Base-by-base conservation (phyloP, 2,329 filamentous ascomycete species). In the Rhytidhysteron rufulum region DNA sequence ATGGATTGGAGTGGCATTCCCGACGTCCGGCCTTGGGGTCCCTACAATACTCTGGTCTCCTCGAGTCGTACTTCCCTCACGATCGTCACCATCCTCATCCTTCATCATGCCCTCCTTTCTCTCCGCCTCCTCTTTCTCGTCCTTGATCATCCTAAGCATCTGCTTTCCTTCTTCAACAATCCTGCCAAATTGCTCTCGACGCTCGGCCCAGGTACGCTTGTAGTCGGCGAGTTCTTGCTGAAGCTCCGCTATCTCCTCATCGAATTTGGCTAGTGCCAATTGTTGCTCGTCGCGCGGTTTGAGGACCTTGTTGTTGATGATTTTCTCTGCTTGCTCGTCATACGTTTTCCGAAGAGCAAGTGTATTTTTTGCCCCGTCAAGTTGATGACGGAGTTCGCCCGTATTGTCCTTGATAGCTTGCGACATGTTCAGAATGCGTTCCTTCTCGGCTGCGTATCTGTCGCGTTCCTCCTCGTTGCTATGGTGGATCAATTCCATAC, bases 91-190 rank as follows among this genome's bases (percentile, higher is more conserved):
- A 24, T 55, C 58, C 9, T 51, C 54, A 9, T 52, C 59, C 34
- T 67, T 67, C 45, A 68, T 69, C 65, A 68, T 69, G 19, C 88
- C 88, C 64, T 94, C 88, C 40, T 88, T 79, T 31, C 88, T 75
- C 67, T 95, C 89, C 0, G 93, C 87, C 67, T 95, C 89, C 63
- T 95, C 90, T 69, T 95, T 95, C 73, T 96, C 91, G 57, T 95
- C 90, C 45, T 89, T 82, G 57, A 97, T 95, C 62, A 94, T 75
- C 35, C 87, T 77, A 42, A 90, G 75, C 63, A 97, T 76, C 48
- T 87, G 77, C 78, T 86, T 86, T n/a, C 88, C 88, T 70, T 96
- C 91, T 44, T 90, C 86, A 60, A 95, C 86, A 55, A 97, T 90
- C 41, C 81, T 78, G 42, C 84, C 86, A 65, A 96, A 95, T 66